Conservation (phyloP, 2,329 filamentous ascomycete genomes). For the Akanthomyces dipterigenus region DNA sequence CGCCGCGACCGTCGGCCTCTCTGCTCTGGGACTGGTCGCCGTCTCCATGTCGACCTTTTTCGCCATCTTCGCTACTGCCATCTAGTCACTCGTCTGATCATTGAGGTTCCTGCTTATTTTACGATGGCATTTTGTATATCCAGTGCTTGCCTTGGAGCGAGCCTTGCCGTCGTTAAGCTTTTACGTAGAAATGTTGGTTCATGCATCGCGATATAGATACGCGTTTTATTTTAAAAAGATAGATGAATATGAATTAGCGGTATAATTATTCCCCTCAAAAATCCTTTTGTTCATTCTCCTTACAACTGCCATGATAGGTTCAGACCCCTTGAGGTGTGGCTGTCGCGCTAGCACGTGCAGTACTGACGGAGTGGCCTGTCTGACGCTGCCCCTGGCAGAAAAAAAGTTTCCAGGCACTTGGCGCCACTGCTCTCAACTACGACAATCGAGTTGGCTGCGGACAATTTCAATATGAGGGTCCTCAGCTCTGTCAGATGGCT, state of each 20-base stretch:
- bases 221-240: neutral
- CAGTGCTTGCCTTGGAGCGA: neutral
- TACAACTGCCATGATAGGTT: neutral
- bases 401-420: slow-evolving; percentile 12
- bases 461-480: slow-evolving; percentile 29
- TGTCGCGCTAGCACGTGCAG: slow-evolving; percentile 5
- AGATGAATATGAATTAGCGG: neutral
- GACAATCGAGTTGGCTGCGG: slow-evolving; percentile 2
- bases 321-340: neutral
- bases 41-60: neutral
- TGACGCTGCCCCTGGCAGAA: slow-evolving; percentile 1
- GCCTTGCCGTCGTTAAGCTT: neutral
- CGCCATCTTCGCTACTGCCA: neutral
- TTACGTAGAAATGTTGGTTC: neutral
- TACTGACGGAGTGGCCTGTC: neutral
- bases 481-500: slow-evolving; percentile 34
- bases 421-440: neutral
- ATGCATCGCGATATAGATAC: neutral
- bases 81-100: neutral
- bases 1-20: neutral
- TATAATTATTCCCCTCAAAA: neutral
- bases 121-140: neutral
- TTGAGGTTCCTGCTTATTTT: neutral
- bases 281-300: neutral
- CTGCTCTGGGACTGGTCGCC: neutral